Conservation (phyloP, 2,329 filamentous ascomycete species). For the Talaromyces rugulosus region DNA sequence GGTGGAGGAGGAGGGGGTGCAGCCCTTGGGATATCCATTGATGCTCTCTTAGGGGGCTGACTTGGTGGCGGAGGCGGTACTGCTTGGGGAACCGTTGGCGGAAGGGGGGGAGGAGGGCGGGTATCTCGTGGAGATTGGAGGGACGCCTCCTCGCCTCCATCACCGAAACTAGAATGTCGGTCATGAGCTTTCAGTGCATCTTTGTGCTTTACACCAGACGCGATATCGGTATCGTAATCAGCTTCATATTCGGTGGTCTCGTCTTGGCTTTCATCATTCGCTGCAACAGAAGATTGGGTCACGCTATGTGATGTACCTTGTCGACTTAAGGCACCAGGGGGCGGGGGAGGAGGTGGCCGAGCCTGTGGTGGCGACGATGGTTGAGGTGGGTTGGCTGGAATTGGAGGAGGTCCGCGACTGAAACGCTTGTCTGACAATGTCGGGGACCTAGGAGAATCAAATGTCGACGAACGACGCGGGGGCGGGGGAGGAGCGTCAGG, state of each 20-base stretch:
- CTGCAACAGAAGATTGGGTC: conserved; percentile 17
- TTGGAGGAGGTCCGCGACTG: conserved; percentile 41
- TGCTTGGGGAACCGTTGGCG: conserved; percentile 56
- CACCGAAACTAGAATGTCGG: conserved; percentile 72
- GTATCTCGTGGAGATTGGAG: conserved; percentile 43
- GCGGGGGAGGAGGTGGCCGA: conserved; percentile 65
- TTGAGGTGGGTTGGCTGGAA: conserved; percentile 36
- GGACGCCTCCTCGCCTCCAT: conserved; percentile 55
- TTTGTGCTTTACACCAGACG: conserved; percentile 87
- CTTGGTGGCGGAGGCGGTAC: conserved; percentile 63
- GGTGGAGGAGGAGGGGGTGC: conserved; percentile 60
- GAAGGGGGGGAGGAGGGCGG: conserved; percentile 47
- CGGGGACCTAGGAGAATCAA: conserved; percentile 29
- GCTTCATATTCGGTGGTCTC: conserved; percentile 94
- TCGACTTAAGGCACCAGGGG: conserved; percentile 49
- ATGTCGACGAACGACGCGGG: conserved; percentile 32
- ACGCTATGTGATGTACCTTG: conserved; percentile 55
- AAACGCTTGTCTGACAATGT: conserved; percentile 36
- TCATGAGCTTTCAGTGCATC: conserved; percentile 82
- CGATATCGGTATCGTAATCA: conserved; percentile 97
- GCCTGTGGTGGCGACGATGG: conserved; percentile 44
- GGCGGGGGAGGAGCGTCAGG: conserved; percentile 24
- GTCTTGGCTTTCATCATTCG: conserved; percentile 63
- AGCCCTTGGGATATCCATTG: conserved; percentile 66
- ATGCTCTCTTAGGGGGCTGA: conserved; percentile 59